phyloP scores from a whole-genome alignment of 2,329 filamentous ascomycete species.

The Magnaporthales sp. region DNA sequence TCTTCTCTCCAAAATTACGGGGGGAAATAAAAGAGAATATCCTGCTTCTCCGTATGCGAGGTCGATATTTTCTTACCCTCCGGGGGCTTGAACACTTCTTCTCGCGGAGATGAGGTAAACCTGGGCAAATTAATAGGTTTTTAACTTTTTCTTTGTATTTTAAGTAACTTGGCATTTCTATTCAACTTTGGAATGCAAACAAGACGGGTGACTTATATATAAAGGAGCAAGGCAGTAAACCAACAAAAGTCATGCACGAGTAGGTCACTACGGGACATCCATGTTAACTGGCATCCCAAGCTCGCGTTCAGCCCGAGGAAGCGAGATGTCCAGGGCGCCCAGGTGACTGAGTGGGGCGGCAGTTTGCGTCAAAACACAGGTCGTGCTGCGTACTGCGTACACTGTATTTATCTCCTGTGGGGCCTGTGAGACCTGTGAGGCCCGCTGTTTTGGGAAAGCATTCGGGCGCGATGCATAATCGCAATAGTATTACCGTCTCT shows the following conservation, averaged over 20 bases:
- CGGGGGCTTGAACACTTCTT: not conserved
- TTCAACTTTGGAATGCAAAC: not conserved
- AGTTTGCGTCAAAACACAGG: no score
- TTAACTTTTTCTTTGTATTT: not conserved
- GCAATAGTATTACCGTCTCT: not conserved
- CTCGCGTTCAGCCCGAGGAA: no score
- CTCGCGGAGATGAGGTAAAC: no score
- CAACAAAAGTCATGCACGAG: not conserved
- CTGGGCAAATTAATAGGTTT: not conserved
- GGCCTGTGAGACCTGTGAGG: not conserved
- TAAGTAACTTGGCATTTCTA: not conserved
- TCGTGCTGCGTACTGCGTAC: no score
- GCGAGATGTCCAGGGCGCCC: not conserved
- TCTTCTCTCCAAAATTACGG: not conserved
- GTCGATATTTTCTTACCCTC: not conserved
- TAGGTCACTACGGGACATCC: not conserved
- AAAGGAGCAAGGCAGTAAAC: not conserved
- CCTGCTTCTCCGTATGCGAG: not conserved
- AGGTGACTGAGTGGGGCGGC: no score
- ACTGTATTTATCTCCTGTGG: no score
- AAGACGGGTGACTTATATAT: not conserved
- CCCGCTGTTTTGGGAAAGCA: not conserved
- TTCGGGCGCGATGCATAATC: not conserved
- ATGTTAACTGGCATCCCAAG: not conserved
- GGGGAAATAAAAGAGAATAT: not conserved